Conservation (phyloP, 2,329 filamentous ascomycete genomes). For the Diplodia corticola region DNA sequence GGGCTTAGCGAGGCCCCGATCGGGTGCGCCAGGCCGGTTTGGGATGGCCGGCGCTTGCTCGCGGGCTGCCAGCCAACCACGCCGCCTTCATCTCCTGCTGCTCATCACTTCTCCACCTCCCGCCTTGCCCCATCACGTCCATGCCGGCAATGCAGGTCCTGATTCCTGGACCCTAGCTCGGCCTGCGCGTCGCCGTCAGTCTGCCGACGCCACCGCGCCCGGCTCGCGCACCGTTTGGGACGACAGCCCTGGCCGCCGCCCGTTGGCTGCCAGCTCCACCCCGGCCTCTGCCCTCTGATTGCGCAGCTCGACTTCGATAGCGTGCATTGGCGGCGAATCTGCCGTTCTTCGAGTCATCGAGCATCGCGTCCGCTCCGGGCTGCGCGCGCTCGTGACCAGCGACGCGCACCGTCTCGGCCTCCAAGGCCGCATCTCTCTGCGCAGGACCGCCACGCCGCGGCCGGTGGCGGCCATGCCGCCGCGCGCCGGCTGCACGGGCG, state of each 20-base stretch:
- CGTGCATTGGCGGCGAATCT: background rate
- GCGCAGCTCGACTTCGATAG: constrained; percentile 1
- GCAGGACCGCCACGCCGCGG: too few relatives aligned
- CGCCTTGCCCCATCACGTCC: constrained; percentile 15
- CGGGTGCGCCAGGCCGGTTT: background rate
- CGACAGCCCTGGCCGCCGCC: background rate
- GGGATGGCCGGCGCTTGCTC: constrained; percentile 14
- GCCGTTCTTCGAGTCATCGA: constrained; percentile 5
- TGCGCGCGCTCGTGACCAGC: constrained; percentile 1
- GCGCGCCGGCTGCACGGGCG: background rate
- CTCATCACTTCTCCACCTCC: constrained; percentile 17
- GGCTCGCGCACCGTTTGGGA: background rate
- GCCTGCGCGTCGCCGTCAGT: constrained; percentile 14
- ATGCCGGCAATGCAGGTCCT: constrained; percentile 19
- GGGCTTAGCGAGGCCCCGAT: constrained; percentile 1
- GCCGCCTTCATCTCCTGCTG: background rate
- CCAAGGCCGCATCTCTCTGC: background rate
- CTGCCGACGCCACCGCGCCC: constrained; percentile 14
- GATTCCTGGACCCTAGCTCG: background rate
- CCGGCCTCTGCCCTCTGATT: constrained; percentile 1
- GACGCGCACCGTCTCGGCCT: background rate
- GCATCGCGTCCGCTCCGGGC: background rate
- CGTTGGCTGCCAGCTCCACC: background rate
- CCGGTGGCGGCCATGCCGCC: too few relatives aligned
- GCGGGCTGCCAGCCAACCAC: constrained; percentile 10